These are phyloP conservation scores for Globisporangium perplexum DNA, from an alignment of 352 stramenopile genomes.

Conservation along the genomic window DNA sequence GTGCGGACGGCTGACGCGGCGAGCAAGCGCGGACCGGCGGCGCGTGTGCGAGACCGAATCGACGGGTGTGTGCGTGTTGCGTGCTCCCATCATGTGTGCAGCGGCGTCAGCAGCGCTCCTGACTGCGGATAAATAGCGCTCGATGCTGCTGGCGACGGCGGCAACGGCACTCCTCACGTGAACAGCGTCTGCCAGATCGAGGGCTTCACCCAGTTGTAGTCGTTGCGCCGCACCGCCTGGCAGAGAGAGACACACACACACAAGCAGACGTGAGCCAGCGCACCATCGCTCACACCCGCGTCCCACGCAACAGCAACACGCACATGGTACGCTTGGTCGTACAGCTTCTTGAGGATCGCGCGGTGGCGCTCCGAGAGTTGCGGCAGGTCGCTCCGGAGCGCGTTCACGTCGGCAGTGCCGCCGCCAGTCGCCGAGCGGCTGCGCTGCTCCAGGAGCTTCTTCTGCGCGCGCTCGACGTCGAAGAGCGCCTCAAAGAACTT, in stretches of 20 bases:
- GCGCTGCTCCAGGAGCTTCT: conserved; percentile 74
- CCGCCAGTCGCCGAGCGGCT: conserved; percentile 19
- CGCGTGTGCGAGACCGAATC: not conserved
- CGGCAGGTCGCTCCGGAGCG: conserved; percentile 29
- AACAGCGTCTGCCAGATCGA: conserved; percentile 88
- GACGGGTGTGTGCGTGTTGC: not conserved
- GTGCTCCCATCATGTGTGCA: not conserved
- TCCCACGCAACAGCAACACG: not conserved
- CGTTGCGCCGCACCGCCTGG: conserved; percentile 74
- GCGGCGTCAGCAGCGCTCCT: no score
- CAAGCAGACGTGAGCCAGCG: not conserved
- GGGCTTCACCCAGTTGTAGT: conserved; percentile 94
- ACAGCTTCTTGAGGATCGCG: conserved; percentile 72
- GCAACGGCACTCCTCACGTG: conserved; percentile 23
- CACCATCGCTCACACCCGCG: not conserved
- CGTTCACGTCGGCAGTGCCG: conserved; percentile 8
- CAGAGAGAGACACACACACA: conserved; percentile 1
- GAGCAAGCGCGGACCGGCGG: no score
- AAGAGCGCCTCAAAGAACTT: conserved; percentile 97
- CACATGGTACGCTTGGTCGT: conserved; percentile 74
- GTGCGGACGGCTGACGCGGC: not conserved
- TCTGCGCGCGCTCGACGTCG: conserved; percentile 87
- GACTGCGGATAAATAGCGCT: not conserved
- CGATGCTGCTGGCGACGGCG: not conserved
- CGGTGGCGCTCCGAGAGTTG: conserved; percentile 58